Conservation (phyloP, 202 grass and related monocot species). For the Setaria italica region DNA sequence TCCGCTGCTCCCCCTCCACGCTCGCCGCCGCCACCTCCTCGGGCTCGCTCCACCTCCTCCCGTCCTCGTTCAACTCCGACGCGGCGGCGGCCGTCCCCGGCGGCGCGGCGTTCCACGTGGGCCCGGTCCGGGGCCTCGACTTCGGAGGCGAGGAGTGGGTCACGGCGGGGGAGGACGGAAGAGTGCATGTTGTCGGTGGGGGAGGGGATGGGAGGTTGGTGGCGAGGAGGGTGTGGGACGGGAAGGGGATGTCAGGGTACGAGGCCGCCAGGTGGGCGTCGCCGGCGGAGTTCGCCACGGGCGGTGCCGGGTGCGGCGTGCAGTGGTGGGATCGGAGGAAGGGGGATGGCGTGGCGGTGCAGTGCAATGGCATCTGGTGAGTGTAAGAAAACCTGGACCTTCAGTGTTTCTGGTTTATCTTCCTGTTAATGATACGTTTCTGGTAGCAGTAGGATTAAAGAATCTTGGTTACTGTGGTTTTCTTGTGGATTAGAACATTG, state of each 20-base stretch:
- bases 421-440: not conserved
- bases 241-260: constrained; percentile 71
- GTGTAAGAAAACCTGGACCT: constrained; percentile 22
- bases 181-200: constrained; percentile 59
- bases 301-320: constrained; percentile 67
- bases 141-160: constrained; percentile 59
- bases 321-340: constrained; percentile 96
- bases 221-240: constrained; percentile 56
- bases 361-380: constrained; percentile 80
- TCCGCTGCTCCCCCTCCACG: constrained; percentile 56
- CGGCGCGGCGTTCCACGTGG: constrained; percentile 69
- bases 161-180: constrained; percentile 81
- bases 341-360: constrained; percentile 60
- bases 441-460: not conserved
- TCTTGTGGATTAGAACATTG: not conserved
- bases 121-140: constrained; percentile 72
- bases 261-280: constrained; percentile 77
- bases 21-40: constrained; percentile 58
- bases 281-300: constrained; percentile 73
- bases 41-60: constrained; percentile 73
- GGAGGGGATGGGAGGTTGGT: constrained; percentile 53
- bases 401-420: not conserved
- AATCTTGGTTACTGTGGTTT: not conserved
- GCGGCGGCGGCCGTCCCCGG: constrained; percentile 55
- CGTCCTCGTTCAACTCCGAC: constrained; percentile 57